phyloP scores from a whole-genome alignment of 495 filamentous ascomycete genomes.

The Mytilinidion resinicola region DNA sequence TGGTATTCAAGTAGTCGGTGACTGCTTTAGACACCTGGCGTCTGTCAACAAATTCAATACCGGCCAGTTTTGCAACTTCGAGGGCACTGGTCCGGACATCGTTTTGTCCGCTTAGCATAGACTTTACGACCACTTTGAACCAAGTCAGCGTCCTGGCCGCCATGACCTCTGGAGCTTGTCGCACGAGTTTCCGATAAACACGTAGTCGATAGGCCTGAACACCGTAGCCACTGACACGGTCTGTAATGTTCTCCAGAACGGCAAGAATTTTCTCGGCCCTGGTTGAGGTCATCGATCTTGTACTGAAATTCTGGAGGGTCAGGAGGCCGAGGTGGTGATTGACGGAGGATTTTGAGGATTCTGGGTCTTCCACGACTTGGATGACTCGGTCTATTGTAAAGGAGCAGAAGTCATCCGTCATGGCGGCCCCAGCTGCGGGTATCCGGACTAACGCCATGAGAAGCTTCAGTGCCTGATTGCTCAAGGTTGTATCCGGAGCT shows the following conservation, averaged over 20 bases:
- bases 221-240: constrained; percentile 66
- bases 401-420: constrained; percentile 68
- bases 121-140: constrained; percentile 73
- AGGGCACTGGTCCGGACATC: constrained; percentile 73
- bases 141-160: constrained; percentile 54
- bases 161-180: constrained; percentile 63
- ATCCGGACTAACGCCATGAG: constrained; percentile 66
- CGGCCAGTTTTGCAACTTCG: constrained; percentile 59
- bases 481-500: constrained; percentile 53
- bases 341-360: constrained; percentile 67
- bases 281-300: constrained; percentile 63
- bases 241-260: constrained; percentile 63
- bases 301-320: constrained; percentile 66
- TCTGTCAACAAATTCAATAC: constrained; percentile 58
- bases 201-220: constrained; percentile 65
- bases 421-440: constrained; percentile 51
- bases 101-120: constrained; percentile 69
- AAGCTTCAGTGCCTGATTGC: constrained; percentile 69
- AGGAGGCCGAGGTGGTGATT: constrained; percentile 73
- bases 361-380: constrained; percentile 54
- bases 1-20: constrained; percentile 55
- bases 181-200: constrained; percentile 69
- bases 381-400: constrained; percentile 79
- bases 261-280: constrained; percentile 61
- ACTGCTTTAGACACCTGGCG: constrained; percentile 56